phyloP scores from a whole-genome alignment of 257 asterid genomes.

The Rauvolfia tetraphylla region DNA sequence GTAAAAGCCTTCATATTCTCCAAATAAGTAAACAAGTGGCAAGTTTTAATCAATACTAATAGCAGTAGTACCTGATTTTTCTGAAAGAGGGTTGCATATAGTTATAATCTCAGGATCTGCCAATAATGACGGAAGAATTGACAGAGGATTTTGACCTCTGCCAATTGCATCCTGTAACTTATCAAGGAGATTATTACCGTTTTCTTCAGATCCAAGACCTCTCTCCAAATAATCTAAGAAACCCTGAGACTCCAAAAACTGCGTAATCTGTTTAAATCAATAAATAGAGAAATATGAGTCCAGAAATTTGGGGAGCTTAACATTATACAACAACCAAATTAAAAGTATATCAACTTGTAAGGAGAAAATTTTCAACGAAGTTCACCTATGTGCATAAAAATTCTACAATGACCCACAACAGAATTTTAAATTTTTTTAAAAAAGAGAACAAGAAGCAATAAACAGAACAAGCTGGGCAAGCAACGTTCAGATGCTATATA shows the following conservation, averaged over 20 bases:
- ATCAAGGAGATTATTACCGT: conserved; percentile 76
- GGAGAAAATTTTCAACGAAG: neutral
- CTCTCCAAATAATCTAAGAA: conserved; percentile 92
- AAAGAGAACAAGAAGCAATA: neutral
- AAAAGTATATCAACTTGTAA: neutral
- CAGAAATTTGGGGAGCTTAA: conserved; percentile 3
- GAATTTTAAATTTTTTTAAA: too few species aligned
- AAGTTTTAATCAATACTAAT: neutral
- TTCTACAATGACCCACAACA: neutral
- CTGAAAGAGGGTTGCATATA: conserved; percentile 55
- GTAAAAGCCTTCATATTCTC: neutral
- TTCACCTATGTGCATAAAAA: neutral
- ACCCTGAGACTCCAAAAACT: conserved; percentile 89
- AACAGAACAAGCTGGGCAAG: neutral
- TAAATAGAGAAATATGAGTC: conserved; percentile 14
- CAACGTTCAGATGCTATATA: neutral
- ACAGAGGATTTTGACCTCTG: conserved; percentile 79
- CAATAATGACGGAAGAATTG: conserved; percentile 52
- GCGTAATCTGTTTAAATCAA: conserved; percentile 65
- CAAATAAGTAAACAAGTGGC: neutral
- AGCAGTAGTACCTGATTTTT: conserved; percentile 45
- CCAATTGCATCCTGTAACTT: conserved; percentile 94
- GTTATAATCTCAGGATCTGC: conserved; percentile 65
- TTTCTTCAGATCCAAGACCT: conserved; percentile 79
- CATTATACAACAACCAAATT: neutral